Percentiles rank a stretch among this genome's conserved stretches.
Conservation (phyloP, 2,329 filamentous ascomycete species). For the Pestalotiopsis sp. region DNA sequence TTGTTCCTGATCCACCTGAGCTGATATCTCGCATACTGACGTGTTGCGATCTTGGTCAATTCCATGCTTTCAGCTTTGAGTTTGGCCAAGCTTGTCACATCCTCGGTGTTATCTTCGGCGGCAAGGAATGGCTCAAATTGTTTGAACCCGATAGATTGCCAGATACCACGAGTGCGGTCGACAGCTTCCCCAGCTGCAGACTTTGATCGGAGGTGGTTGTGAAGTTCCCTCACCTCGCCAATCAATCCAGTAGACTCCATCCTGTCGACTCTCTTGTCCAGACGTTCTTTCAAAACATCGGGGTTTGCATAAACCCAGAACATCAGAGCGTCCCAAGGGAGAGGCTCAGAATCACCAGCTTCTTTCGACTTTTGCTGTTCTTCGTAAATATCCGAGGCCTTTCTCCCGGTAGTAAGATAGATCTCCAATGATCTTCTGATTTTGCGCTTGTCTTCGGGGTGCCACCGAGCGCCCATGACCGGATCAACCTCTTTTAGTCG, state of each 20-base stretch:
- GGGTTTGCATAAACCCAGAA: conserved; percentile 86
- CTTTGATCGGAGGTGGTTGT: conserved; percentile 37
- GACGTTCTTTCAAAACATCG: conserved; percentile 66
- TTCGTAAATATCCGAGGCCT: conserved; percentile 83
- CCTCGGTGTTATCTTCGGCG: conserved; percentile 37
- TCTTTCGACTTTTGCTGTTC: conserved; percentile 61
- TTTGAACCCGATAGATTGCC: conserved; percentile 96
- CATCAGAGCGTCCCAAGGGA: conserved; percentile 63
- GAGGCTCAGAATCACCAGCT: conserved; percentile 15
- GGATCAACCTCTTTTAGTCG: conserved; percentile 83
- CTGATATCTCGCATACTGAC: conserved; percentile 86
- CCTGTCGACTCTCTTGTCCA: conserved; percentile 77
- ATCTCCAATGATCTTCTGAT: conserved; percentile 90
- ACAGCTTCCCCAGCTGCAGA: conserved; percentile 51
- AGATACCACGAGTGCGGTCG: conserved; percentile 82
- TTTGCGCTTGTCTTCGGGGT: conserved; percentile 89
- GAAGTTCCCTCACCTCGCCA: conserved; percentile 49
- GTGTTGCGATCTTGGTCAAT: conserved; percentile 78
- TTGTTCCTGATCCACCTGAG: conserved; percentile 86
- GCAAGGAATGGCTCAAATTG: conserved; percentile 77
- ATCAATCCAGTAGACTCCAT: conserved; percentile 69
- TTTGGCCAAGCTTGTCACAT: conserved; percentile 46
- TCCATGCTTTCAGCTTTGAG: conserved; percentile 66
- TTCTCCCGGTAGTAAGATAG: conserved; percentile 78
- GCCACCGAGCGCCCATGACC: conserved; percentile 87